phyloP scores from a whole-genome alignment of 2,329 filamentous ascomycete species.

The Ceratocystis harringtonii region DNA sequence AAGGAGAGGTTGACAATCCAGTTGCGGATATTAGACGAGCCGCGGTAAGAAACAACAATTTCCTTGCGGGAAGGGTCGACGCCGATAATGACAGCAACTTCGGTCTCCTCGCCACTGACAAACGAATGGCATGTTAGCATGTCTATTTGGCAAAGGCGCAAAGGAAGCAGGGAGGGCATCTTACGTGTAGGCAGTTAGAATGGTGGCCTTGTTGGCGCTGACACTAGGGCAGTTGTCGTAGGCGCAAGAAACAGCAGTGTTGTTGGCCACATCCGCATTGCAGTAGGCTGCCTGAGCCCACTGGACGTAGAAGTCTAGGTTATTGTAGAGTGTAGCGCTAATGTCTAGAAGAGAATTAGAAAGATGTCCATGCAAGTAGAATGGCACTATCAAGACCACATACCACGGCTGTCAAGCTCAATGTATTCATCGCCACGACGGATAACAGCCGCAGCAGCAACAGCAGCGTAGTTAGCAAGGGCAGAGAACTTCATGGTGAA shows the following conservation, averaged over 20 bases:
- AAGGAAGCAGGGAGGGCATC: neutral
- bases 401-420: constrained; percentile 13
- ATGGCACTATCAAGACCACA: neutral
- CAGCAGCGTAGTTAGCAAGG: constrained; percentile 10
- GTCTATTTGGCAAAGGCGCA: constrained; percentile 9
- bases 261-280: constrained; percentile 12
- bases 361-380: too few species aligned
- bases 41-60: constrained; percentile 47
- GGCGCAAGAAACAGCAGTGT: constrained; percentile 13
- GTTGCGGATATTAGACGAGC: constrained; percentile 43
- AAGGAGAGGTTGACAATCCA: constrained; percentile 43
- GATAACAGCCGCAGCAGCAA: constrained; percentile 16
- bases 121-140: constrained; percentile 18
- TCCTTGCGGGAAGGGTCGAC: constrained; percentile 34
- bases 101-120: constrained; percentile 28
- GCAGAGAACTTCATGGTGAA: constrained; percentile 15
- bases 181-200: constrained; percentile 15
- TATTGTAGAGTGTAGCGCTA: constrained; percentile 4
- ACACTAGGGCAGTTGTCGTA: constrained; percentile 14
- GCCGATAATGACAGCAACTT: constrained; percentile 37
- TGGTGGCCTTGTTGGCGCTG: constrained; percentile 11
- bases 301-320: constrained; percentile 16
- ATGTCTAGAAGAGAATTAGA: constrained; percentile 7
- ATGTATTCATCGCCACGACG: constrained; percentile 12
- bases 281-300: constrained; percentile 17